phyloP scores from a whole-genome alignment of 495 filamentous ascomycete species.

The Aspergillus funiculosus region DNA sequence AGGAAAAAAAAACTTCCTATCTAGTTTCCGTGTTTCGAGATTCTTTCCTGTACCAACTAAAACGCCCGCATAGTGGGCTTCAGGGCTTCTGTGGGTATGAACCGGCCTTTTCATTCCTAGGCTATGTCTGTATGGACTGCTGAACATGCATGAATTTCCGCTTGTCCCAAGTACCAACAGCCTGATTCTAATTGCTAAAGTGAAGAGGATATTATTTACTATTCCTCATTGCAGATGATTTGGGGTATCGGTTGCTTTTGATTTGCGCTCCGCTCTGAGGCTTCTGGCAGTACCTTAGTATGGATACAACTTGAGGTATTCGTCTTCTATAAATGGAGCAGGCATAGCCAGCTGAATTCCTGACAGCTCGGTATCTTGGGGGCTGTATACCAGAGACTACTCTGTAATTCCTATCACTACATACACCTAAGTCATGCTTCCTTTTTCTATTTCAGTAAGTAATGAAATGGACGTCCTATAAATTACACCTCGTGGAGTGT shows the following conservation, averaged over 20 bases:
- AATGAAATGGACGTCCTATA: too few relatives aligned
- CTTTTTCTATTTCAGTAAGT: background rate
- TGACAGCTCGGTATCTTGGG: background rate
- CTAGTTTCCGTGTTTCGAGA: slow-evolving; percentile 11
- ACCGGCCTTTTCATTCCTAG: slow-evolving; percentile 10
- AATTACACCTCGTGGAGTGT: too few relatives aligned
- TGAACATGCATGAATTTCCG: background rate
- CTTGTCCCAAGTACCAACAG: slow-evolving; percentile 3
- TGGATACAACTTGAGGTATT: too few relatives aligned
- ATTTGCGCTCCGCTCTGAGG: too few relatives aligned
- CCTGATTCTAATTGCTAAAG: too few relatives aligned
- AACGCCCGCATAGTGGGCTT: slow-evolving; percentile 24
- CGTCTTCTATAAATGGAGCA: background rate
- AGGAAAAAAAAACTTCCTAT: slow-evolving; percentile 18
- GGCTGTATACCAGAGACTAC: too few relatives aligned
- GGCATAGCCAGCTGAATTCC: background rate
- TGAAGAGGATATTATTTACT: background rate
- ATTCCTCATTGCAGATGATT: background rate
- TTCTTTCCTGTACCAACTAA: slow-evolving; percentile 12
- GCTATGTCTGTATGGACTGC: slow-evolving; percentile 5
- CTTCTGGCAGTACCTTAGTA: too few relatives aligned
- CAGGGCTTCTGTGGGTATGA: slow-evolving; percentile 31
- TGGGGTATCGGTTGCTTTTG: background rate
- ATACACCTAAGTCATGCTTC: background rate
- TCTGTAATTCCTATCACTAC: too few relatives aligned